Evolutionary conservation across 768 basidiomycete genomes (phyloP), one percentile per base, ranked within the genome.

Genomic region (Asterophora parasitica): DNA sequence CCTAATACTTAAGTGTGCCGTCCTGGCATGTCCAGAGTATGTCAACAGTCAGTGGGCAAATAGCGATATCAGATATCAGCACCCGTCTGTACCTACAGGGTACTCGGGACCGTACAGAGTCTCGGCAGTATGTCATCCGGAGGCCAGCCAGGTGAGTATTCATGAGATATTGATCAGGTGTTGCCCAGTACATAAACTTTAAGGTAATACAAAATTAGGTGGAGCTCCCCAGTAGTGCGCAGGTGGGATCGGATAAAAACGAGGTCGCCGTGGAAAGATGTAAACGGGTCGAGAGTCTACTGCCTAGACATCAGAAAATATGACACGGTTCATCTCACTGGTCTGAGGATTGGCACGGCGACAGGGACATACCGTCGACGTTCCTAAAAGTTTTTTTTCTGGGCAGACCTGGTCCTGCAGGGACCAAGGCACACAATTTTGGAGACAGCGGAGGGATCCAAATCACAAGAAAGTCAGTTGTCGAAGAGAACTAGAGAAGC

Each of bases 101-200:
- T 46, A 46, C 45, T 38, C 45, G 35, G 45, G 36, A 38, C 45
- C 45, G 37, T 13, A 34, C 32, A 8, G 20, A 19, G n/a, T 36
- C 35, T 8, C 35, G 23, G 23, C 23, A 6, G 23, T 23, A 23
- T 23, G 23, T 6, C 23, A 23, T 23, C 23, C 23, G 6, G 23
- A 23, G 23, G 23, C 23, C 6, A 23, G 3, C 23, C 23, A 23
- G 23, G 23, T 23, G 23, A 23, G 23, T 23, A 23, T 6, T 3
- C 23, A 23, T 3, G 23, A 23, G 23, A 23, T 6, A 23, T 23
- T 23, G 3, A 23, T n/a, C n/a, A n/a, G n/a, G n/a, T n/a, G n/a
- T n/a, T n/a, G n/a, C n/a, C n/a, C n/a, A n/a, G n/a, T n/a, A n/a
- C n/a, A n/a, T n/a, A n/a, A n/a, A n/a, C n/a, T n/a, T n/a, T n/a